phyloP scores from a whole-genome alignment of 257 asterid genomes.

The Solanum dulcamara region DNA sequence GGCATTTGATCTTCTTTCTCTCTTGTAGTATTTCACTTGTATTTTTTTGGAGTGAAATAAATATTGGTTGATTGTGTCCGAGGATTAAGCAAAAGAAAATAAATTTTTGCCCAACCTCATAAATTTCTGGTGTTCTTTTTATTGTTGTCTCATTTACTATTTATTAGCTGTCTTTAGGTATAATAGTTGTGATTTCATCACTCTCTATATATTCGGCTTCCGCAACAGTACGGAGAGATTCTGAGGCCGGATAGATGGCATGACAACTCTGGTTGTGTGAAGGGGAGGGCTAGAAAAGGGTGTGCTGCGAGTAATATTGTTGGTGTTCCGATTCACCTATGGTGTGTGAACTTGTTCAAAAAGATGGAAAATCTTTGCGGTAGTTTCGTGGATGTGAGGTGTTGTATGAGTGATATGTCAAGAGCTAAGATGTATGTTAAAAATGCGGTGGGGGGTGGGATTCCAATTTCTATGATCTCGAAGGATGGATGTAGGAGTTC shows the following conservation, averaged over 20 bases:
- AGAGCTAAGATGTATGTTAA: neutral
- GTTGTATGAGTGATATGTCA: neutral
- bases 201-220: too few relatives aligned
- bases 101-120: too few relatives aligned
- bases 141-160: too few relatives aligned
- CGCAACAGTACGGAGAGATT: neutral
- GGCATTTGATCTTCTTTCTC: too few relatives aligned
- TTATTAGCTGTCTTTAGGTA: too few relatives aligned
- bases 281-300: neutral
- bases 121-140: too few relatives aligned
- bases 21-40: too few relatives aligned
- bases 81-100: too few relatives aligned
- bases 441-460: neutral
- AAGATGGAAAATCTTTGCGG: neutral
- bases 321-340: neutral
- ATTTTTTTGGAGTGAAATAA: too few relatives aligned
- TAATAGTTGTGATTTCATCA: too few relatives aligned
- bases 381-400: neutral
- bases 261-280: neutral
- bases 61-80: too few relatives aligned
- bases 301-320: neutral
- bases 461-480: too few relatives aligned
- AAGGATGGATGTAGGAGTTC: neutral
- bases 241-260: neutral
- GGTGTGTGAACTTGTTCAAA: neutral